These are phyloP conservation scores for Cercophora scortea DNA, from an alignment of 495 filamentous ascomycete genomes.

Conservation along the genomic window DNA sequence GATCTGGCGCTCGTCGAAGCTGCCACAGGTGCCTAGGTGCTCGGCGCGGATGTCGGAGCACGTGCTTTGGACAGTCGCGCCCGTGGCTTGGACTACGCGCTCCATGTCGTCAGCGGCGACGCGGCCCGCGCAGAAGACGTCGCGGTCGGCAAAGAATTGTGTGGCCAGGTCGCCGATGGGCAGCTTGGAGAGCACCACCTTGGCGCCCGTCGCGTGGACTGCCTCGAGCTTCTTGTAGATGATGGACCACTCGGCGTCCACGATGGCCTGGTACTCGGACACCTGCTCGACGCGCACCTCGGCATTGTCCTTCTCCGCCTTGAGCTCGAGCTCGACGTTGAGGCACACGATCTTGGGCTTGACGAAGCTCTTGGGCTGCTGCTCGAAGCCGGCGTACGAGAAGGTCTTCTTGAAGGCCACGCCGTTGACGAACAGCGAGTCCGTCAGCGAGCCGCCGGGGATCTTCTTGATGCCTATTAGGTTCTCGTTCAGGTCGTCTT, in stretches of 20 bases:
- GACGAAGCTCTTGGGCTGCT: constrained; percentile 92
- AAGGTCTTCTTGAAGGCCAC: constrained; percentile 99
- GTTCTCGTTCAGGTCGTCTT: constrained; percentile 95
- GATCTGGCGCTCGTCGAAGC: constrained; percentile 93
- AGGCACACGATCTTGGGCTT: constrained; percentile 93
- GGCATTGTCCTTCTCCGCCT: constrained; percentile 98
- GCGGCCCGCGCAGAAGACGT: constrained; percentile 96
- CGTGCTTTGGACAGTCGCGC: constrained; percentile 85
- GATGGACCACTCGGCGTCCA: constrained; percentile 99
- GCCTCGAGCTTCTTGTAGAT: constrained; percentile 99
- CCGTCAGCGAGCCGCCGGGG: constrained; percentile 90
- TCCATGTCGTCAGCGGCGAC: constrained; percentile 92
- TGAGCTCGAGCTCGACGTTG: constrained; percentile 95
- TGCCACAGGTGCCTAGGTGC: constrained; percentile 85
- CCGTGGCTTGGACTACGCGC: constrained; percentile 89
- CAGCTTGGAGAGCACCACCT: constrained; percentile 93
- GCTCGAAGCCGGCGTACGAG: constrained; percentile 97
- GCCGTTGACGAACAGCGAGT: constrained; percentile 95
- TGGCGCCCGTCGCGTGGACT: constrained; percentile 82
- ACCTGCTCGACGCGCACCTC: constrained; percentile 97
- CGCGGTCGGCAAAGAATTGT: constrained; percentile 95
- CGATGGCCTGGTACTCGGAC: constrained; percentile 97
- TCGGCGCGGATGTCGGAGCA: constrained; percentile 89
- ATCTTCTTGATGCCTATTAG: constrained; percentile 98
- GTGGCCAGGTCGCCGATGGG: constrained; percentile 97